These are phyloP conservation scores for Thuja plicata DNA, from an alignment of 83 land plant genomes.

Conservation along the genomic window DNA sequence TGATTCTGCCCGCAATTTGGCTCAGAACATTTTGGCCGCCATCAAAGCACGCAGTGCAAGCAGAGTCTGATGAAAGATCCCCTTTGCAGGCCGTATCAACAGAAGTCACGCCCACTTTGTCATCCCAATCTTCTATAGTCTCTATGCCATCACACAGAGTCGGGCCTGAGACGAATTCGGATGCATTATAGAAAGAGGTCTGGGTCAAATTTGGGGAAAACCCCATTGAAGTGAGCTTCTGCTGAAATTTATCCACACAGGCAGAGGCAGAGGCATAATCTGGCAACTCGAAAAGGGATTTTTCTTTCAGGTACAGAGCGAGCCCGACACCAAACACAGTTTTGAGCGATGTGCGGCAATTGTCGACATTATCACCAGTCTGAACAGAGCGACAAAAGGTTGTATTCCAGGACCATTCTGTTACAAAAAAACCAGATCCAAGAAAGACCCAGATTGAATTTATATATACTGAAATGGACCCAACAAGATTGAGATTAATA, in stretches of 20 bases:
- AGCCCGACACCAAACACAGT: slow-evolving; percentile 40
- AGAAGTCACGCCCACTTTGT: neutral
- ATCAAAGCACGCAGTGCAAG: slow-evolving; percentile 17
- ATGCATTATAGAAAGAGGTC: slow-evolving; percentile 18
- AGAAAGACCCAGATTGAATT: neutral
- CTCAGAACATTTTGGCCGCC: neutral
- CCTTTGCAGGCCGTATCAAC: neutral
- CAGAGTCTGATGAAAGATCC: slow-evolving; percentile 13
- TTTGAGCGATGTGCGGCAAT: slow-evolving; percentile 35
- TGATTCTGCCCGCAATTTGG: neutral
- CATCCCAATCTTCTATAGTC: neutral
- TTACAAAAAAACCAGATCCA: neutral
- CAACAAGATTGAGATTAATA: too few species aligned
- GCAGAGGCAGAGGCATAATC: slow-evolving; percentile 21
- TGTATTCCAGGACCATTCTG: slow-evolving; percentile 39
- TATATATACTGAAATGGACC: neutral
- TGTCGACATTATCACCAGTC: neutral
- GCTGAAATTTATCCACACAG: slow-evolving; percentile 25
- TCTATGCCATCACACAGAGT: neutral
- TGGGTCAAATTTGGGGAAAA: slow-evolving; percentile 26
- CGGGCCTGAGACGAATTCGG: too few species aligned
- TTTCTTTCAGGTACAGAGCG: slow-evolving; percentile 33
- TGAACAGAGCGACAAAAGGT: slow-evolving; percentile 11
- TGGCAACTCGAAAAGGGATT: slow-evolving; percentile 28
- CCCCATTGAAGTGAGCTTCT: slow-evolving; percentile 35